A percentile compares a stretch with the other conserved stretches of the same genome.
phyloP scores from a whole-genome alignment of 257 asterid genomes.

The Solanum rostratum region DNA sequence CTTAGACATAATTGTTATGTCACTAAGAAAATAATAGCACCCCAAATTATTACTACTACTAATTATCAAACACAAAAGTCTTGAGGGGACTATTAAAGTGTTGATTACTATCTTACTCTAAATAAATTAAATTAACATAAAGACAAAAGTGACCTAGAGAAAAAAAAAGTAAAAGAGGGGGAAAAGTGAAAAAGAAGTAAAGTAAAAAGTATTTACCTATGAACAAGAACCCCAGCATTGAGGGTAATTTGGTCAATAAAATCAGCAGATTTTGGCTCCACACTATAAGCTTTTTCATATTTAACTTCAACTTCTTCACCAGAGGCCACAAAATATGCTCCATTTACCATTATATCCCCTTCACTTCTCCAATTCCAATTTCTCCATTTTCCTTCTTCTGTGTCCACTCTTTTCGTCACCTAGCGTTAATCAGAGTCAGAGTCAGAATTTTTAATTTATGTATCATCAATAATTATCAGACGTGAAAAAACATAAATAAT shows the following conservation, averaged over 20 bases:
- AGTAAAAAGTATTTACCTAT: constrained; percentile 15
- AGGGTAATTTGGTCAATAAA: constrained; percentile 36
- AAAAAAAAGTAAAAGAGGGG: background rate
- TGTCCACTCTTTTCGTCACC: constrained; percentile 47
- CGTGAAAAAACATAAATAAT: too few species aligned
- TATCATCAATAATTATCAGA: too few species aligned
- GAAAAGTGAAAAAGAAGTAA: background rate
- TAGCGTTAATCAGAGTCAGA: background rate
- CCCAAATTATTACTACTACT: background rate
- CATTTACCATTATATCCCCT: constrained; percentile 49
- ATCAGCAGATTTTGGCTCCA: constrained; percentile 49
- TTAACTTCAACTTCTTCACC: constrained; percentile 43
- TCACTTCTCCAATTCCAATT: constrained; percentile 62
- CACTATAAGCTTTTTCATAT: constrained; percentile 52
- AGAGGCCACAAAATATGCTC: constrained; percentile 53
- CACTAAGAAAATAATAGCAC: background rate
- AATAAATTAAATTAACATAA: background rate
- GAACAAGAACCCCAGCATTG: constrained; percentile 41
- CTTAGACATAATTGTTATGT: background rate
- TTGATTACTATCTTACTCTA: background rate
- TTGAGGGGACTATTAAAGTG: background rate
- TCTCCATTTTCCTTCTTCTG: constrained; percentile 30
- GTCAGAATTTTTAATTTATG: background rate
- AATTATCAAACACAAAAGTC: background rate
- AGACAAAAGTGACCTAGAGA: background rate